Evolutionary conservation across 352 stramenopile species (phyloP), one percentile per base, ranked within the genome.

Genomic region (Thraustotheca clavata): DNA sequence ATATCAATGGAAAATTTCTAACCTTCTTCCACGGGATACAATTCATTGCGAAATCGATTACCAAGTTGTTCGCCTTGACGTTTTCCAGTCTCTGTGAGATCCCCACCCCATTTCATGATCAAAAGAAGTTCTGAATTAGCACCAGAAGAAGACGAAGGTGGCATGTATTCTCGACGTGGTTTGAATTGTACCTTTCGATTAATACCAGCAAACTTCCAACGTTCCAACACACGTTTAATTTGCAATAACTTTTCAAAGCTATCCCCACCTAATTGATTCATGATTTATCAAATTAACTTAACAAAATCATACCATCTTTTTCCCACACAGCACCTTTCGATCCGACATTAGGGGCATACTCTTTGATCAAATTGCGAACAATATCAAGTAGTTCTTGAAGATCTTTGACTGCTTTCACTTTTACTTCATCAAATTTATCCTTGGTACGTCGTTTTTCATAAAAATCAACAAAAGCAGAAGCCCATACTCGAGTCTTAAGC

Each of bases 81-180:
- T 68, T 98, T 94, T 36, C 97, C 97, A n/a, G 97, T 83, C 62
- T 98, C 95, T 0, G 97, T 99, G 12, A 99, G 75, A 69, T 99
- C 96, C 3, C 97, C 97, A 60, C 97, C 97, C 97, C 97, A 99
- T 75, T 99, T 99, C 4, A 99, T 76, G 70, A 99, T 99, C 59
- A 99, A 88, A n/a, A 98, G 80, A 7, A 98, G 82, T 72, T 98
- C 87, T 0, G 71, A 76, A 36, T 55, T 49, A 29, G 60, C 22
- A 36, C 29, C 49, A 26, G 54, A 52, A 26, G 35, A 22, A 27
- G 46, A 62, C 4, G 48, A 60, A 11, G 48, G 22, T 16, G 71
- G 67, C 48, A 77, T 75, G 47, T 89, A 83, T 32, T 75, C 76
- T 4, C 79, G 81, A n/a, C 78, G 80, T 7, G 82, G 86, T 52